Conservation (phyloP, 2,329 filamentous ascomycete genomes). For the Fusarium anguioides region DNA sequence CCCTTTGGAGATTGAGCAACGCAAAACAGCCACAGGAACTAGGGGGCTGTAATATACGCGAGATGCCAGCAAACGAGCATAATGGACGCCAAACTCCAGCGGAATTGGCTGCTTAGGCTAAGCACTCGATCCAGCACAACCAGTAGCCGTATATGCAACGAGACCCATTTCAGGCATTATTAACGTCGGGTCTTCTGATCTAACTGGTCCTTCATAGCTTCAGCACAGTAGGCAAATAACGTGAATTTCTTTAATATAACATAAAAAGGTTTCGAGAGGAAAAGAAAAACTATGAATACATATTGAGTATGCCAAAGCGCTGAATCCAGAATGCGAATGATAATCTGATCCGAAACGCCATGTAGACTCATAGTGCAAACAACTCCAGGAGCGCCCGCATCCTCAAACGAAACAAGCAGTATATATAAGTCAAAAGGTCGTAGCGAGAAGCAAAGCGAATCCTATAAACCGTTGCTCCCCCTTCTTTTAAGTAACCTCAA, state of each 20-base stretch:
- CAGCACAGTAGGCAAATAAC: not conserved
- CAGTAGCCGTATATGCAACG: no score
- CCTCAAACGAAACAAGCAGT: not conserved
- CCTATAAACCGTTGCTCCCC: not conserved
- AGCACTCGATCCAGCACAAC: not conserved
- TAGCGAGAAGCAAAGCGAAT: no score
- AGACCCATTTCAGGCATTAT: no score
- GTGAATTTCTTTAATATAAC: no score
- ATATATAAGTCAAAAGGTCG: no score
- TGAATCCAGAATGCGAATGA: not conserved
- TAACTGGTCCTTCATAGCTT: no score
- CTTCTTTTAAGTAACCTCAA: constrained; percentile 3
- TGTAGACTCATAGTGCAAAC: not conserved
- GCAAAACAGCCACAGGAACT: not conserved
- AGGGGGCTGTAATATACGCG: not conserved
- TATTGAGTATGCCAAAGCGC: not conserved
- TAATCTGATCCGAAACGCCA: not conserved
- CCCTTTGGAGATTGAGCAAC: not conserved
- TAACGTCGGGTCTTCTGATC: no score
- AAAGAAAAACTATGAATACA: not conserved
- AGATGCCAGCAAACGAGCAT: not conserved
- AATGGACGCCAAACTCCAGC: not conserved
- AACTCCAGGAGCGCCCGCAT: not conserved
- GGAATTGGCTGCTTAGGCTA: constrained; percentile 2
- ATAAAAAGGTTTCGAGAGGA: not conserved